Evolutionary conservation across 176 grass and related monocot genomes (phyloP), one percentile per base, ranked within the genome.

Genomic region (Coix lacrymajobi): DNA sequence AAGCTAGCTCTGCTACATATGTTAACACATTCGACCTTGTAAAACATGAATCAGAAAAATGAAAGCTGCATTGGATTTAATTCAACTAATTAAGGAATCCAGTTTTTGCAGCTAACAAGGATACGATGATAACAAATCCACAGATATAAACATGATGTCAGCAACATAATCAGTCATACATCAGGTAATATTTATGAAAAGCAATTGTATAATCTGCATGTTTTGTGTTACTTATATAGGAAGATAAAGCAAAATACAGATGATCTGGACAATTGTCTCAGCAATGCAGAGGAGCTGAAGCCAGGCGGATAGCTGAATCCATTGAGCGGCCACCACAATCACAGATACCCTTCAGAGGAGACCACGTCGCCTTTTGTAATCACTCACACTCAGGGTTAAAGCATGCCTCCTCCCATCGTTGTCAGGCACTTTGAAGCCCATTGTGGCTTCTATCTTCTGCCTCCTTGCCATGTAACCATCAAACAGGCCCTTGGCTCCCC

Each of bases 351-450:
- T 77, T 94, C 87, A 94, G 57, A 94, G 89, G 12, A 94, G 87
- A 70, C 92, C 92, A 15, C 87, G 82, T 15, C 92, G 74, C 62
- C 92, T 54, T 80, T 94, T 94, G 69, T 94, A 94, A 65, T 94
- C 92, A 2, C 89, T 94, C 62, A 94, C 89, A 8, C 84, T 87
- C 49, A 94, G 60, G 46, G 89, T 90, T 77, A 94, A 83, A 48
- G 95, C 85, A 83, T 97, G 95, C 36, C 92, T 88, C 74, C 87
- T 76, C 15, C 90, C 92, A 71, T 97, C 94, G 37, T 80, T 88
- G 54, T 97, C 92, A 37, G 89, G 87, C 29, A 97, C 81, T 79
- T 71, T 94, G 89, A 77, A 87, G 14, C 95, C 92, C 69, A 87
- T 92, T 5, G 89, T 83, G 22, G 87, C 80, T 76, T 97, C 92